These are phyloP conservation scores for Amaranthus hypochondriacus DNA, from an alignment of 148 eudicot species.

Conservation along the genomic window DNA sequence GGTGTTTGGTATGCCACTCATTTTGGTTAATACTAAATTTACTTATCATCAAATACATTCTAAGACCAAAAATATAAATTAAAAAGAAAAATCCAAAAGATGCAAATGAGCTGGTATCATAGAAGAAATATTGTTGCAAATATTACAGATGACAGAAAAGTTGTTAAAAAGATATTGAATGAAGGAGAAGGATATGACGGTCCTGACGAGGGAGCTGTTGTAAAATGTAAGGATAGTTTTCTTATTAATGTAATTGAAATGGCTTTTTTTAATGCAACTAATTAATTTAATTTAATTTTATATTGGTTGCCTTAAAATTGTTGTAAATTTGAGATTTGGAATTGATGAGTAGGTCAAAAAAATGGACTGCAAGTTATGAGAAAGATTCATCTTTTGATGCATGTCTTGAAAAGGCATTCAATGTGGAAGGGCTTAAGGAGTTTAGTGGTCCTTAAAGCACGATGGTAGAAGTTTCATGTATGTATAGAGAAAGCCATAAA, in stretches of 20 bases:
- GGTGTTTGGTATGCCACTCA: constrained; percentile 54
- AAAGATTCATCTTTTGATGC: constrained; percentile 74
- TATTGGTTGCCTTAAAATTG: too few relatives aligned
- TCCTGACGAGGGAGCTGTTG: constrained; percentile 83
- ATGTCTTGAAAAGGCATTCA: constrained; percentile 79
- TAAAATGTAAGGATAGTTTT: constrained; percentile 44
- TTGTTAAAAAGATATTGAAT: constrained; percentile 74
- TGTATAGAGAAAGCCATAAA: constrained; percentile 62
- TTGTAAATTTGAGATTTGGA: too few relatives aligned
- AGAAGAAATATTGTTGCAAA: constrained; percentile 64
- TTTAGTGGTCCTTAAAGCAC: constrained; percentile 95
- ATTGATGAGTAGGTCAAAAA: too few relatives aligned
- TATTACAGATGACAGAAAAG: constrained; percentile 82
- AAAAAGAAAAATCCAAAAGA: constrained; percentile 36
- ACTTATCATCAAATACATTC: too few relatives aligned
- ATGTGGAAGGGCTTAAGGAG: constrained; percentile 85
- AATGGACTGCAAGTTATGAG: constrained; percentile 75
- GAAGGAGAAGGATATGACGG: constrained; percentile 93
- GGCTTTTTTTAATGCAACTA: neutral
- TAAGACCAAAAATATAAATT: too few relatives aligned
- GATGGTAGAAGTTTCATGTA: constrained; percentile 75
- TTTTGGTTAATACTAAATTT: constrained; percentile 33
- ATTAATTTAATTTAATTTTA: too few relatives aligned
- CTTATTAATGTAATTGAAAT: neutral
- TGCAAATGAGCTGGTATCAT: constrained; percentile 64